Evolutionary conservation across 129 eudicot species (phyloP), one percentile per base, ranked within the genome.

Genomic region (Helichrysum umbraculigerum): DNA sequence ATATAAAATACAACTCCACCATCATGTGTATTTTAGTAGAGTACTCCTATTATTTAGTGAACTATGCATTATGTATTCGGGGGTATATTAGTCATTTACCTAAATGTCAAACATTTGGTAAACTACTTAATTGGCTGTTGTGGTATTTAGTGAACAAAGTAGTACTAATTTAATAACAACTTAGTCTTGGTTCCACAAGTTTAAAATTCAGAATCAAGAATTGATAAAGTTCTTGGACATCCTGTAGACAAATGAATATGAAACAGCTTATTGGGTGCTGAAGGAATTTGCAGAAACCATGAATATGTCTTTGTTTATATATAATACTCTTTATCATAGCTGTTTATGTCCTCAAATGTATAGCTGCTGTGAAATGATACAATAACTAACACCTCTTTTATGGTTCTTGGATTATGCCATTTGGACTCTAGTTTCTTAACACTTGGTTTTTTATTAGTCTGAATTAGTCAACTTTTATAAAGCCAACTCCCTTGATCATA

Each of bases 351-450:
- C 2, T 60, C 15, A 16, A 5, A 34, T 37, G 16, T 67, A 9
- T 39, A 19, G 7, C 37, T 11, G 17, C 35, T 39, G 9, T 6
- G 10, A 3, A 7, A 2, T 68, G 29, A 28, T 62, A 56, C 59
- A 56, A 28, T 37, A 39, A 11, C 28, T 76, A 57, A 52, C 22
- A 22, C 54, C 54, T 47, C 17, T 16, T 39, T 33, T 67, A 41
- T 52, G 50, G 21, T 3, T 56, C 22, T 19, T 56, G 25, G 61
- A 56, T 56, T 50, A 29, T 65, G 79, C 79, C 80, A 65, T 14
- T 50, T 76, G 73, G 66, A 76, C 66, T 76, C 66, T 66, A 76
- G 73, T 76, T 51, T 44, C 71, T 62, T 28, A 62, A 29, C 47
- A 75, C 35, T 21, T 59, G n/a, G 37, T 25, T 2, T 33, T 60